phyloP scores from a whole-genome alignment of 495 filamentous ascomycete genomes.

The Hypoxylon subgilvum region DNA sequence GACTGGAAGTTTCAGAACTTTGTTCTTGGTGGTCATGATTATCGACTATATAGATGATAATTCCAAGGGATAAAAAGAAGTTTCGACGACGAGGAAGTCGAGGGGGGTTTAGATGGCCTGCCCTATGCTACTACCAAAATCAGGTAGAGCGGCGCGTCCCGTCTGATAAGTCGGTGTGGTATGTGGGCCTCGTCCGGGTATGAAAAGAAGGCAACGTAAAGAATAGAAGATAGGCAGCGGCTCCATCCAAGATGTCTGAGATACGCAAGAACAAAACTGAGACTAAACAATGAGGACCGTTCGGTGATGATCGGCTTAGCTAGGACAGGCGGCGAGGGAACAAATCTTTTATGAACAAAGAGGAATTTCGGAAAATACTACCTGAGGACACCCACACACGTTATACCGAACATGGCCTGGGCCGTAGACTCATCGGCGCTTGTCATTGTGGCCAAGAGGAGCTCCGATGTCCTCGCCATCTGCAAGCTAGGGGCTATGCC shows the following conservation, averaged over 20 bases:
- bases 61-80: background rate
- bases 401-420: constrained; percentile 26
- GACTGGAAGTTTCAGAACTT: constrained; percentile 52
- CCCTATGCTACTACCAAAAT: background rate
- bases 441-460: constrained; percentile 13
- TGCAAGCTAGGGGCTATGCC: constrained; percentile 16
- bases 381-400: constrained; percentile 32
- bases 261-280: background rate
- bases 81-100: background rate
- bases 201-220: background rate
- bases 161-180: constrained; percentile 2
- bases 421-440: constrained; percentile 18
- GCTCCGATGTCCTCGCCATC: constrained; percentile 12
- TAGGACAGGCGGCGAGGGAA: constrained; percentile 4
- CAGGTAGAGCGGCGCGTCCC: background rate
- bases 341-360: constrained; percentile 25
- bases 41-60: constrained; percentile 3
- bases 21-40: constrained; percentile 44
- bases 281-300: constrained; percentile 4
- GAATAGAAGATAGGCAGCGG: background rate
- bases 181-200: background rate
- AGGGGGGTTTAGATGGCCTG: background rate
- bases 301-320: too few relatives aligned
- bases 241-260: constrained; percentile 6
- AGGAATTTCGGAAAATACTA: constrained; percentile 14